A percentile compares a stretch with the other conserved stretches of the same genome.
Evolutionary conservation across 2,329 filamentous ascomycete genomes (phyloP).

Genomic region (Fusarium incarnatum): DNA sequence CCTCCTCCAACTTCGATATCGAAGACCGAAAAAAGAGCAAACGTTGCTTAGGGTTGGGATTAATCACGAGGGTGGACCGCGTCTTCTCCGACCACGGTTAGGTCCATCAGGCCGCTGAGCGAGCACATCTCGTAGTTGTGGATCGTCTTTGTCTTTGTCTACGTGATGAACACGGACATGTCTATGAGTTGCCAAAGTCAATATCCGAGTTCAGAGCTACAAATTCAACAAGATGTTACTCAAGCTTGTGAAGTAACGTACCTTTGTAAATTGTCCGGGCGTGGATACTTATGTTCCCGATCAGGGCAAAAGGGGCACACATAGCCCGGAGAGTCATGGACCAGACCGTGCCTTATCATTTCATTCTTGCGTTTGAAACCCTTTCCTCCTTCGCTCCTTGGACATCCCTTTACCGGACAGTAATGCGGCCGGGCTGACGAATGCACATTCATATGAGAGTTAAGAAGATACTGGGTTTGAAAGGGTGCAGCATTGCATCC

Average conservation of each 20-base stretch:
- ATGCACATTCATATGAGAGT: conserved; percentile 81
- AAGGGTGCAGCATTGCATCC: conserved; percentile 80
- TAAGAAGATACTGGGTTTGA: conserved; percentile 80
- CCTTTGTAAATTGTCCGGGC: conserved; percentile 96
- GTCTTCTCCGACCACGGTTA: conserved; percentile 80
- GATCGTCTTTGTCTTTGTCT: conserved; percentile 91
- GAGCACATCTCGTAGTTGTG: conserved; percentile 82
- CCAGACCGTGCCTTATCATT: conserved; percentile 82
- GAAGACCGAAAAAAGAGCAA: background rate
- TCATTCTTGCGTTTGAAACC: conserved; percentile 80
- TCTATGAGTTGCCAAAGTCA: conserved; percentile 58
- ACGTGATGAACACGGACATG: conserved; percentile 93
- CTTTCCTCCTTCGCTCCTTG: conserved; percentile 72
- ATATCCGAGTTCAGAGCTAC: background rate
- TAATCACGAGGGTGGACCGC: conserved; percentile 59
- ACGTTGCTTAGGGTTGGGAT: background rate
- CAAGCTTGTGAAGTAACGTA: conserved; percentile 53
- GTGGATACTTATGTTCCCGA: conserved; percentile 91
- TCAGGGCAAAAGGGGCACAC: conserved; percentile 96
- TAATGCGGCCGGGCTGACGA: conserved; percentile 74
- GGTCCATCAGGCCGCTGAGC: conserved; percentile 87
- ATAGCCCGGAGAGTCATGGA: conserved; percentile 94
- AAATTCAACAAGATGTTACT: background rate
- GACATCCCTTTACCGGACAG: conserved; percentile 70
- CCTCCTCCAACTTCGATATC: conserved; percentile 2